Conservation (phyloP, 768 basidiomycete genomes). For the Stropharia rugosoannulata region DNA sequence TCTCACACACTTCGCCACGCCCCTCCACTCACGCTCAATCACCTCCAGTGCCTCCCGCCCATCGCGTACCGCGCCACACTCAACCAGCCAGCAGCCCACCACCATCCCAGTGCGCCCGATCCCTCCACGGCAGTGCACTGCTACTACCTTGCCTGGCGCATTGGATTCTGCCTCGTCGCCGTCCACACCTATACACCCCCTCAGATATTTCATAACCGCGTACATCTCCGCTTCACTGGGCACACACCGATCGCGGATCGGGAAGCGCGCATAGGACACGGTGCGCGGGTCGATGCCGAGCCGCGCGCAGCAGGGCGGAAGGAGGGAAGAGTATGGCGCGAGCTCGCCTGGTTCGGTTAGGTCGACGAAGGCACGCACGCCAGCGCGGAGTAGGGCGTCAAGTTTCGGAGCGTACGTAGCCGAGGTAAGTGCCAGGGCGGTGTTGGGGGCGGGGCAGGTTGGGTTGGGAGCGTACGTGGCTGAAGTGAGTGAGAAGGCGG, state of each 20-base stretch:
- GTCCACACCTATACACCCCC: no score
- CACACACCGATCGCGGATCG: slow-evolving; percentile 70
- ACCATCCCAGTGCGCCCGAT: slow-evolving; percentile 70
- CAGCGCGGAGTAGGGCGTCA: slow-evolving; percentile 67
- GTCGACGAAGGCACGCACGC: slow-evolving; percentile 81
- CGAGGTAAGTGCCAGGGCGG: slow-evolving; percentile 45
- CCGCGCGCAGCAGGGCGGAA: slow-evolving; percentile 49
- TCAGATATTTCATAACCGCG: slow-evolving; percentile 53
- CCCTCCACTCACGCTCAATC: slow-evolving; percentile 70
- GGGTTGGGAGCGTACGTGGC: no score
- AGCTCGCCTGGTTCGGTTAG: slow-evolving; percentile 83
- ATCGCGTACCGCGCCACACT: slow-evolving; percentile 58
- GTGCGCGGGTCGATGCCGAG: slow-evolving; percentile 53
- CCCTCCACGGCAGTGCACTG: slow-evolving; percentile 79
- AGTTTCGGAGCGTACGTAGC: no score
- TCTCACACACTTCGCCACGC: slow-evolving; percentile 73
- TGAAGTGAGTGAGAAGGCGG: no score
- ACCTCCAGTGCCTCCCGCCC: slow-evolving; percentile 65
- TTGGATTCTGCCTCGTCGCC: no score
- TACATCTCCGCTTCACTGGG: slow-evolving; percentile 64
- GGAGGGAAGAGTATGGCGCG: slow-evolving; percentile 56
- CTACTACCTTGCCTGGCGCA: slow-evolving; percentile 54
- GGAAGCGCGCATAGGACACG: slow-evolving; percentile 77
- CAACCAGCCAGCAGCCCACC: slow-evolving; percentile 74
- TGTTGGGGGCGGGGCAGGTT: no score